Conservation (phyloP, 805 yeast species). For the Clavispora fructus region DNA sequence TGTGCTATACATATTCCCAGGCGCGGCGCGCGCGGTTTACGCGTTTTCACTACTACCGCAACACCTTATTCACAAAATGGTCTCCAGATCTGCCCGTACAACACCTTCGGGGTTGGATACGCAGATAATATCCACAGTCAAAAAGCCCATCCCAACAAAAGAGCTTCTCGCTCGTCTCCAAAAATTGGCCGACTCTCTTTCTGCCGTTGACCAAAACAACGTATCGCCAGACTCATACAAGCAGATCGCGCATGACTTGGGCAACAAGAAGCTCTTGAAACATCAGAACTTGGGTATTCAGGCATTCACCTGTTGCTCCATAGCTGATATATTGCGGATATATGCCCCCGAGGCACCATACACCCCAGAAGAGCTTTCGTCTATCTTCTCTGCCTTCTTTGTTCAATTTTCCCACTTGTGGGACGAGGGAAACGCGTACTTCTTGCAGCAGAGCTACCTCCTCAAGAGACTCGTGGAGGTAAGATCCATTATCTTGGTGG, state of each 20-base stretch:
- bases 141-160: conserved; percentile 54
- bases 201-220: conserved; percentile 56
- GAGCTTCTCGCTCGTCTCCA: conserved; percentile 56
- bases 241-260: conserved; percentile 44
- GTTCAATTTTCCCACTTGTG: conserved; percentile 53
- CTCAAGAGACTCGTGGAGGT: conserved; percentile 69
- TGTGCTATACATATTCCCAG: background rate
- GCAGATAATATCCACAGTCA: conserved; percentile 51
- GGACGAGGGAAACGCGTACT: conserved; percentile 55
- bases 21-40: background rate
- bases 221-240: conserved; percentile 42
- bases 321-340: conserved; percentile 69
- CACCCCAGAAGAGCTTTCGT: conserved; percentile 55
- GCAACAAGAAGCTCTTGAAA: conserved; percentile 51
- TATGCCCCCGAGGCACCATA: conserved; percentile 92
- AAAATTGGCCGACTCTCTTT: conserved; percentile 56
- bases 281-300: conserved; percentile 67
- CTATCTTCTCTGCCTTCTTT: conserved; percentile 62
- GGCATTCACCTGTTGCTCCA: conserved; percentile 64
- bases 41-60: background rate
- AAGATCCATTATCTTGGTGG: conserved; percentile 63
- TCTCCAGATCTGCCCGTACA: background rate
- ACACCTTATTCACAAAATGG: background rate
- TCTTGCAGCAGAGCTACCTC: conserved; percentile 57
- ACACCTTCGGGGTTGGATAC: conserved; percentile 13